Evolutionary conservation across 371 early-diverging fungal species (phyloP).

Genomic region (Saksenaea vasiformis): DNA sequence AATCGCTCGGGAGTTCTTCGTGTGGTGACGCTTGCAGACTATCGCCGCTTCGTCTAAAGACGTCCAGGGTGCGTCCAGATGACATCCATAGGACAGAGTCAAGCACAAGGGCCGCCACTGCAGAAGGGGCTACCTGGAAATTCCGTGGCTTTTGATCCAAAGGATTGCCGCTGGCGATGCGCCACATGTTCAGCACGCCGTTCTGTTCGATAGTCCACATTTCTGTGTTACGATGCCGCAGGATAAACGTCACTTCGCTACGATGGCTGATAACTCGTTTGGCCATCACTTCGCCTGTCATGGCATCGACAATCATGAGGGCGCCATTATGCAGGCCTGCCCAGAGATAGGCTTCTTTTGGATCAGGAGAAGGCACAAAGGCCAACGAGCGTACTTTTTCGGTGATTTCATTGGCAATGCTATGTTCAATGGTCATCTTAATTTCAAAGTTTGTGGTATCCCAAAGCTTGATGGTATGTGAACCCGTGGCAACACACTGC

Average conservation of each 20-base stretch:
- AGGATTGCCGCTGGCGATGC: slow-evolving; percentile 31
- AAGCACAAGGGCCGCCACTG: slow-evolving; percentile 45
- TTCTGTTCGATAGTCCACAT: slow-evolving; percentile 80
- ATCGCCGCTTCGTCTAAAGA: slow-evolving; percentile 1
- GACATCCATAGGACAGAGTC: slow-evolving; percentile 59
- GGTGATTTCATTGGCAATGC: slow-evolving; percentile 17
- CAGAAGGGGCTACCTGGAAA: slow-evolving; percentile 11
- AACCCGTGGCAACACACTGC: slow-evolving; percentile 22
- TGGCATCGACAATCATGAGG: slow-evolving; percentile 58
- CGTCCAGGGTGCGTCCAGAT: slow-evolving; percentile 14
- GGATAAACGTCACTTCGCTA: slow-evolving; percentile 62
- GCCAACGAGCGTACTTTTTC: slow-evolving; percentile 36
- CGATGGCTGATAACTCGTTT: slow-evolving; percentile 57
- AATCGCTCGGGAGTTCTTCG: slow-evolving; percentile 49
- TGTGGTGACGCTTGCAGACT: slow-evolving; percentile 8
- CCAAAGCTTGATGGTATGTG: slow-evolving; percentile 24
- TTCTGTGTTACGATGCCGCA: slow-evolving; percentile 54
- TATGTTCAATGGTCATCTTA: slow-evolving; percentile 15
- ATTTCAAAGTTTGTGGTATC: slow-evolving; percentile 13
- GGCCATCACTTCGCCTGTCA: slow-evolving; percentile 47
- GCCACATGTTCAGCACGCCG: slow-evolving; percentile 74
- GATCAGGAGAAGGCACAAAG: slow-evolving; percentile 40
- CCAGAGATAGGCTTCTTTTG: slow-evolving; percentile 64
- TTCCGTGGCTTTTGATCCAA: neutral
- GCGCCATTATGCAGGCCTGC: slow-evolving; percentile 66